Evolutionary conservation across 805 yeast genomes (phyloP).

Genomic region (Saccharomyces kudriavzevii): DNA sequence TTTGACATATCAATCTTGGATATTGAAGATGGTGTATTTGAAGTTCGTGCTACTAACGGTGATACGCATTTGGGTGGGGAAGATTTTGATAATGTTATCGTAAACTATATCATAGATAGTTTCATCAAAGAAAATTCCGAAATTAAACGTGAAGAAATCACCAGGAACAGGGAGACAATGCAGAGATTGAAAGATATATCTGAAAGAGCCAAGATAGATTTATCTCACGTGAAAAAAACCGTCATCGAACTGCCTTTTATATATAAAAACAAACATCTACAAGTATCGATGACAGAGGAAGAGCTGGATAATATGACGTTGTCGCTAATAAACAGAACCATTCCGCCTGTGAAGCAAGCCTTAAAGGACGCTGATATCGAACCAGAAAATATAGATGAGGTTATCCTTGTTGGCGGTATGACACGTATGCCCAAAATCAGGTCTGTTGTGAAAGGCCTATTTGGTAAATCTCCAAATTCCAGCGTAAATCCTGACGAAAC

Average conservation of each 20-base stretch:
- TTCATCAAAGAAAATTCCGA: slow-evolving; percentile 46
- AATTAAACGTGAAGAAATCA: slow-evolving; percentile 32
- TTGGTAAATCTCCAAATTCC: slow-evolving; percentile 59
- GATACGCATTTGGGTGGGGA: slow-evolving; percentile 83
- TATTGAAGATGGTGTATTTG: slow-evolving; percentile 74
- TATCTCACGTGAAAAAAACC: slow-evolving; percentile 56
- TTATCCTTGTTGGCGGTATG: slow-evolving; percentile 81
- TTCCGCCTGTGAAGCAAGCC: slow-evolving; percentile 68
- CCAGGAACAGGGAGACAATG: slow-evolving; percentile 46
- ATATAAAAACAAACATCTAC: slow-evolving; percentile 52
- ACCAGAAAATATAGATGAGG: slow-evolving; percentile 61
- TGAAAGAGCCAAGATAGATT: slow-evolving; percentile 66
- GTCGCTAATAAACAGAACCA: slow-evolving; percentile 57
- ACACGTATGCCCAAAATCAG: slow-evolving; percentile 81
- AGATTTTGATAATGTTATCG: slow-evolving; percentile 66
- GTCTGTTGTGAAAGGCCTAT: slow-evolving; percentile 48
- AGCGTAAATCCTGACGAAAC: slow-evolving; percentile 86
- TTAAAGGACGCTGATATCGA: slow-evolving; percentile 64
- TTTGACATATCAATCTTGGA: slow-evolving; percentile 74
- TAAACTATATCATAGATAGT: slow-evolving; percentile 46
- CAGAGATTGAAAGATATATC: slow-evolving; percentile 76
- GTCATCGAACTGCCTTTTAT: slow-evolving; percentile 66
- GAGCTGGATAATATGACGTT: slow-evolving; percentile 61
- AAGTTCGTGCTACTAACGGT: slow-evolving; percentile 76
- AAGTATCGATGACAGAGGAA: slow-evolving; percentile 50